phyloP scores from a whole-genome alignment of 2,329 filamentous ascomycete species.

The Ceratocystis huliohia region DNA sequence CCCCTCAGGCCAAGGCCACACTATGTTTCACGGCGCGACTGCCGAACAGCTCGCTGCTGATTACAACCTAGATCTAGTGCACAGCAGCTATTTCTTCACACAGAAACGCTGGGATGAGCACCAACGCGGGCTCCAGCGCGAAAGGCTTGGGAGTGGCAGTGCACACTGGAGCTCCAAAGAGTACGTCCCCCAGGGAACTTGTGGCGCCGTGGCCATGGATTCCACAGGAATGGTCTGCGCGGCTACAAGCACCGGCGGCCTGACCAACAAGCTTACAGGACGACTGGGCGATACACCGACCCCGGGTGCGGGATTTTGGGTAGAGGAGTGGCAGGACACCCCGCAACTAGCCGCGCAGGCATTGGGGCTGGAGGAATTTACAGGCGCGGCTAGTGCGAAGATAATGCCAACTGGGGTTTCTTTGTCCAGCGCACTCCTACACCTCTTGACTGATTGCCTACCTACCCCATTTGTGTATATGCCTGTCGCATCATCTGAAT shows the following conservation, averaged over 20 bases:
- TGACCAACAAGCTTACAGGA: constrained; percentile 82
- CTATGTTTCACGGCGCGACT: constrained; percentile 52
- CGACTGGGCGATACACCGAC: constrained; percentile 78
- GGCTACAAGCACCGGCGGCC: constrained; percentile 58
- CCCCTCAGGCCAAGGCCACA: constrained; percentile 54
- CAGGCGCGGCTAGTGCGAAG: constrained; percentile 25
- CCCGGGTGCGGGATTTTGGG: constrained; percentile 78
- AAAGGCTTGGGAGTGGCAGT: constrained; percentile 31
- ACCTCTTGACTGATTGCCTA: constrained; percentile 47
- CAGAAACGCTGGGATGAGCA: constrained; percentile 70
- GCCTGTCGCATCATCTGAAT: constrained; percentile 24
- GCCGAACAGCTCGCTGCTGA: constrained; percentile 54
- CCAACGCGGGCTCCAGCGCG: constrained; percentile 42
- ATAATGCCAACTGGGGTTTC: constrained; percentile 24
- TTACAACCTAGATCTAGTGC: constrained; percentile 61
- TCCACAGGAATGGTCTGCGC: constrained; percentile 57
- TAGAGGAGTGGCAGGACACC: constrained; percentile 61
- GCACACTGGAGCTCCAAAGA: constrained; percentile 47
- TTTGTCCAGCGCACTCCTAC: constrained; percentile 34
- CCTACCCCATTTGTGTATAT: constrained; percentile 36
- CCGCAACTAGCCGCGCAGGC: constrained; percentile 26
- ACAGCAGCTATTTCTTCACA: constrained; percentile 65
- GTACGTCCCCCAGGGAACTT: constrained; percentile 72
- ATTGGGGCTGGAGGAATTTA: constrained; percentile 22
- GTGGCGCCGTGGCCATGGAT: constrained; percentile 72